These are phyloP conservation scores for Sutorius australiensis DNA, from an alignment of 768 basidiomycete genomes.

Conservation along the genomic window DNA sequence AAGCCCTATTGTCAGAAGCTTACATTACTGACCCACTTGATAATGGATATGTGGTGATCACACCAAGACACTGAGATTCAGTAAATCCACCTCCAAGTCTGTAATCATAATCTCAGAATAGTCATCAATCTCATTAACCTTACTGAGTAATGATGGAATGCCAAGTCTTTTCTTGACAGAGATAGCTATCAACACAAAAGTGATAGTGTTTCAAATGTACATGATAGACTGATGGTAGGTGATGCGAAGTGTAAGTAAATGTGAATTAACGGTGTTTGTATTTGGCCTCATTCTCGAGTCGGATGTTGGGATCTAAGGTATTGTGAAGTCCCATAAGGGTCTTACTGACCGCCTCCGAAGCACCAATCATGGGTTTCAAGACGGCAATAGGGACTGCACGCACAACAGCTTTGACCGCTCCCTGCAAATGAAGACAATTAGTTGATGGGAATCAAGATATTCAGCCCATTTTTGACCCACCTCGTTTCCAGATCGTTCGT, in stretches of 20 bases:
- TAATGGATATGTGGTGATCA: conserved; percentile 27
- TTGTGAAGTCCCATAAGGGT: conserved; percentile 92
- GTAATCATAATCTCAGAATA: background rate
- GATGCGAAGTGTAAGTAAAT: conserved; percentile 18
- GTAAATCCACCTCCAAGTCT: background rate
- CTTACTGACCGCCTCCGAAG: conserved; percentile 94
- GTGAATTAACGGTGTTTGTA: conserved; percentile 74
- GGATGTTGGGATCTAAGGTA: conserved; percentile 80
- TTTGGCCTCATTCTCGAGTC: conserved; percentile 85
- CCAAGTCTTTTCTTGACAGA: background rate
- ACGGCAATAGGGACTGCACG: conserved; percentile 98
- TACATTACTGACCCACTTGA: conserved; percentile 32
- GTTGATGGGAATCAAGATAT: background rate
- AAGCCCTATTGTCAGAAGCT: conserved; percentile 24
- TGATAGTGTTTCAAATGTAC: conserved; percentile 7
- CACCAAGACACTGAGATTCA: conserved; percentile 20
- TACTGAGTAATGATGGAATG: background rate
- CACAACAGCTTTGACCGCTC: conserved; percentile 89
- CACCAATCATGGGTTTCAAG: conserved; percentile 96
- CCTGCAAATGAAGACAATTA: conserved; percentile 43
- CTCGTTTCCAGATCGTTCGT: conserved; percentile 90
- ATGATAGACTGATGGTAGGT: conserved; percentile 15
- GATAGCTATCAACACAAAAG: background rate
- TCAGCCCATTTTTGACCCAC: conserved; percentile 38
- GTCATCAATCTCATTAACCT: background rate